Evolutionary conservation across 2,329 filamentous ascomycete species (phyloP).

Genomic region (Cordyceps javanica): DNA sequence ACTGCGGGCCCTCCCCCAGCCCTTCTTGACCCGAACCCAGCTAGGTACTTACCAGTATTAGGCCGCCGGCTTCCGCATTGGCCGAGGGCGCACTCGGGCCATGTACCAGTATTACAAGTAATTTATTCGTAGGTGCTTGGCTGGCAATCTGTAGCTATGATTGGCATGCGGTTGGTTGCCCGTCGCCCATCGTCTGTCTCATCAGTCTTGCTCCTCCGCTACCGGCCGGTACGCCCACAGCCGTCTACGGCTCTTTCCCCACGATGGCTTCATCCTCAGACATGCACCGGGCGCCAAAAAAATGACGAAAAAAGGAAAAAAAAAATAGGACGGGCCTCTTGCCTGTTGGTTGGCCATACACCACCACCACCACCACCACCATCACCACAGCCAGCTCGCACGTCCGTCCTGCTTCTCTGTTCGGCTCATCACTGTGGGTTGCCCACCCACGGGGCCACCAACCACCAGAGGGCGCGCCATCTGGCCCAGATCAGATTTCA

Average conservation of each 20-base stretch:
- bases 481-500: background rate
- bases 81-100: slow-evolving; percentile 3
- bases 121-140: background rate
- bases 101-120: background rate
- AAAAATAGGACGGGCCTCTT: background rate
- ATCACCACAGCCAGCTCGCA: no score
- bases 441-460: no score
- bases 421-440: no score
- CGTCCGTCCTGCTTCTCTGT: no score
- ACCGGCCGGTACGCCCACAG: no score
- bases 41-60: no score
- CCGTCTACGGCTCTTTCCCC: background rate
- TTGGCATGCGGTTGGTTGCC: no score
- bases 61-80: slow-evolving; percentile 6
- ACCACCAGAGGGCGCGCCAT: background rate
- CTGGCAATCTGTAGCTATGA: no score
- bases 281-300: no score
- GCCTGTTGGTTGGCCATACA: background rate
- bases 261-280: slow-evolving; percentile 1
- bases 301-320: no score
- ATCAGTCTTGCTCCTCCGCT: background rate
- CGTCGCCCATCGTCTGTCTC: background rate
- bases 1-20: background rate
- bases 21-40: slow-evolving; percentile 4
- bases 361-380: background rate